Base-by-base conservation (phyloP, 306 rosid genomes). In the Prunus kanzakura region DNA sequence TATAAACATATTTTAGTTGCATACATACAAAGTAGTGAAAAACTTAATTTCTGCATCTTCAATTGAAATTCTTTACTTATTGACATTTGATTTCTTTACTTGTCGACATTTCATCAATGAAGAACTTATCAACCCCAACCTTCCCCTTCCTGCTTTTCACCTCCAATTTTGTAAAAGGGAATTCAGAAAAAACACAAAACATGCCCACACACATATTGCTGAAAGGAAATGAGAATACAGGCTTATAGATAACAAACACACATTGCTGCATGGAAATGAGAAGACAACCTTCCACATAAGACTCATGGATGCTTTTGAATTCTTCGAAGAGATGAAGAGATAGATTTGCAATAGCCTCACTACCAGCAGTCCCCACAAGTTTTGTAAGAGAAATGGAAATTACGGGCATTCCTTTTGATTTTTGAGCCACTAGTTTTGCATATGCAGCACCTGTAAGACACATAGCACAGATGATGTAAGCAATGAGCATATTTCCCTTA, bases 351-450 rank as follows among this genome's bases (percentile, higher is more conserved):
- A 79, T 80, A 38, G 91, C 91, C 64, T 87, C 88, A 72, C 74
- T 76, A 55, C 93, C 97, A 80, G 88, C 84, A 64, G 88, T 75
- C 51, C 81, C 95, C 73, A 73, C 60, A 69, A 94, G 91, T 84
- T 86, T 90, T 60, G 85, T 74, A 62, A 94, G 95, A 73, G 89
- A 78, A 81, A 92, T 81, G 80, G 90, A 84, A 55, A 92, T 88
- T 27, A 85, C 76, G 23, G 98, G 97, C 98, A 94, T 86, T 67
- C 96, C 97, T 84, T 92, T 94, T 41, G 90, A 87, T 82, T 89
- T 92, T 85, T 94, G 96, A 80, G 91, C 89, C 74, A 85, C 83
- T 71, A 94, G 83, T 83, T 86, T 94, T 64, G 86, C 97, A 76
- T 14, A 7, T 51, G 85, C 82, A 74, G 81, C 73, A 41, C 88